Evolutionary conservation across 108 stramenopile genomes (phyloP).

Genomic region (Pseudonitzschia delicatissima): DNA sequence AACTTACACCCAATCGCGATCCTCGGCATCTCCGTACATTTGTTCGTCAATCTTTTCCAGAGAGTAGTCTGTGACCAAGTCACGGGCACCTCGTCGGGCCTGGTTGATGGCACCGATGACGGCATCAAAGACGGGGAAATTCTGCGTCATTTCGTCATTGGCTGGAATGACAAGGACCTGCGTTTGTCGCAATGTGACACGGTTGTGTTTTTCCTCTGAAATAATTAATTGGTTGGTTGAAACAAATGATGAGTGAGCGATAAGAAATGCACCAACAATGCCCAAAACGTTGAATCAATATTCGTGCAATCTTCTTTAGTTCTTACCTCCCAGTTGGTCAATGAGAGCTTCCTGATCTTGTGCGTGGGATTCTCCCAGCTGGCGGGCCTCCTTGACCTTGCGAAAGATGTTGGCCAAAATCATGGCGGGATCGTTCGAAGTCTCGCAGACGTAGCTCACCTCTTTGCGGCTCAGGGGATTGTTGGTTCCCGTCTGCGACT

Average conservation of each 20-base stretch:
- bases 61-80: constrained; percentile 54
- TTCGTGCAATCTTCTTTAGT: too few relatives aligned
- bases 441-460: constrained; percentile 77
- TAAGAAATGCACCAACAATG: neutral
- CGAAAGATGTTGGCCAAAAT: constrained; percentile 71
- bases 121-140: constrained; percentile 55
- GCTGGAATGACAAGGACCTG: constrained; percentile 75
- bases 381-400: constrained; percentile 68
- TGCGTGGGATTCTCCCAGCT: constrained; percentile 65
- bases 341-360: constrained; percentile 39
- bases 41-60: constrained; percentile 35
- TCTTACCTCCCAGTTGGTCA: constrained; percentile 22
- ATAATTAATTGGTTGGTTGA: neutral
- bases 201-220: constrained; percentile 3
- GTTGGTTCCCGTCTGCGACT: constrained; percentile 21
- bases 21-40: constrained; percentile 28
- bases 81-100: constrained; percentile 64
- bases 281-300: neutral
- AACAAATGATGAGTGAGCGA: neutral
- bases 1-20: constrained; percentile 59
- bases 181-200: constrained; percentile 61
- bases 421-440: constrained; percentile 36
- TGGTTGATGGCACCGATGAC: constrained; percentile 62
- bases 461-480: constrained; percentile 78
- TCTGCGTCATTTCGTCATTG: constrained; percentile 40